Percentiles rank a stretch among this genome's conserved stretches.
These are phyloP conservation scores for Lachancea sp. DNA, from an alignment of 805 yeast genomes.

Conservation along the genomic window DNA sequence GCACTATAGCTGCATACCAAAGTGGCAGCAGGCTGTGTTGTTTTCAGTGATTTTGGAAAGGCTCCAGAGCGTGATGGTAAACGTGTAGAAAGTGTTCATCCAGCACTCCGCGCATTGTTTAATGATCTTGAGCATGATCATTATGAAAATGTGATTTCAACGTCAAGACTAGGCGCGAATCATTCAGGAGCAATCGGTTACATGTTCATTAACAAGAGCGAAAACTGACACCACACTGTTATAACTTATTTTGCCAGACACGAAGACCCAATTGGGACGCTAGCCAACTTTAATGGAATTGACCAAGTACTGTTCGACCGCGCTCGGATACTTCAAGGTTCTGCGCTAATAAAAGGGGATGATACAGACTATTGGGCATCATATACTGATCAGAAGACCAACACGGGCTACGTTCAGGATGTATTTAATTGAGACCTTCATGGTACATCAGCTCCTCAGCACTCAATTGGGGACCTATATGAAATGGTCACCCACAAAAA, in stretches of 20 bases:
- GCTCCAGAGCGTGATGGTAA: background rate
- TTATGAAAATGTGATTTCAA: background rate
- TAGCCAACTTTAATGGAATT: background rate
- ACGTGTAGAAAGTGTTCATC: background rate
- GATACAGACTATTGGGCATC: background rate
- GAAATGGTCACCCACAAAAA: background rate
- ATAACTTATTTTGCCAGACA: background rate
- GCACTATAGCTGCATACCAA: background rate
- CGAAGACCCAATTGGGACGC: background rate
- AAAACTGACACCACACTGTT: background rate
- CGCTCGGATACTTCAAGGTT: background rate
- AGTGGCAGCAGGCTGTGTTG: conserved; percentile 1
- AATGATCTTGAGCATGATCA: background rate
- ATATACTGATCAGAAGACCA: background rate
- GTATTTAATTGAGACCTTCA: background rate
- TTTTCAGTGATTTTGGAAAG: background rate
- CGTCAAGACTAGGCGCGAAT: background rate
- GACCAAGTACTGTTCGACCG: background rate
- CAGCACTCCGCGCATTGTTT: background rate
- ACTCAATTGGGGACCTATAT: background rate
- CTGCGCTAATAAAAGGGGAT: background rate
- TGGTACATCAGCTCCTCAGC: background rate
- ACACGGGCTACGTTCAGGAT: background rate
- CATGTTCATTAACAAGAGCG: background rate
- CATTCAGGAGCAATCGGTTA: background rate